Percentiles rank a stretch among this genome's conserved stretches.
These are phyloP conservation scores for Tricholoma bakamatsutake DNA, from an alignment of 768 basidiomycete genomes.

Conservation along the genomic window DNA sequence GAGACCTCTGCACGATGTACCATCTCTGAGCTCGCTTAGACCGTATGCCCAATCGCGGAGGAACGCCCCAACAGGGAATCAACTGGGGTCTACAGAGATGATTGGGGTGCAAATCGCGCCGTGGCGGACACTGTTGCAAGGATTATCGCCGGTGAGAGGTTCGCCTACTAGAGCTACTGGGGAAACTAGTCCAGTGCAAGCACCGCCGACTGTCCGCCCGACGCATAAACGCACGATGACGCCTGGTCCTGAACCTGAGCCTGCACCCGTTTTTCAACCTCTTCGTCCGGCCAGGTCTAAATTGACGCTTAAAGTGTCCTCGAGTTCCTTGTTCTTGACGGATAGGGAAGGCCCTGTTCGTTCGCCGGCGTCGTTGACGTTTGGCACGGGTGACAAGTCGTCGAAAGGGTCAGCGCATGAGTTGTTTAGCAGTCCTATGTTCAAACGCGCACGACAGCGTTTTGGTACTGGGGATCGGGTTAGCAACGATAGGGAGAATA, in stretches of 20 bases:
- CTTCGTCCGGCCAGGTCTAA: conserved; percentile 42
- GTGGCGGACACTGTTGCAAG: conserved; percentile 42
- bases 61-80: conserved; percentile 4
- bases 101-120: conserved; percentile 59
- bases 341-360: conserved; percentile 20
- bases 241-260: conserved; percentile 44
- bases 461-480: conserved; percentile 6
- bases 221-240: conserved; percentile 51
- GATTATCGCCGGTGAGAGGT: conserved; percentile 24
- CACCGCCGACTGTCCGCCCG: conserved; percentile 22
- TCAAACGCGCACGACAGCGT: conserved; percentile 23
- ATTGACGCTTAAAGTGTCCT: conserved; percentile 12
- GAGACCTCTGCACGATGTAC: conserved; percentile 18
- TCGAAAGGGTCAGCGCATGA: conserved; percentile 13
- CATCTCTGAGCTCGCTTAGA: conserved; percentile 43
- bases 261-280: conserved; percentile 53
- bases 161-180: conserved; percentile 11
- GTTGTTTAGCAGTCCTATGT: conserved; percentile 25
- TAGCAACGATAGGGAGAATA: conserved; percentile 7
- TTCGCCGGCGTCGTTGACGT: conserved; percentile 34
- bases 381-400: conserved; percentile 26
- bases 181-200: conserved; percentile 7
- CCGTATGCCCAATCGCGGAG: conserved; percentile 37
- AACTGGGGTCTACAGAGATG: background rate
- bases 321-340: conserved; percentile 21